Evolutionary conservation across 805 yeast genomes (phyloP).

Genomic region (Saturnispora sanitii): DNA sequence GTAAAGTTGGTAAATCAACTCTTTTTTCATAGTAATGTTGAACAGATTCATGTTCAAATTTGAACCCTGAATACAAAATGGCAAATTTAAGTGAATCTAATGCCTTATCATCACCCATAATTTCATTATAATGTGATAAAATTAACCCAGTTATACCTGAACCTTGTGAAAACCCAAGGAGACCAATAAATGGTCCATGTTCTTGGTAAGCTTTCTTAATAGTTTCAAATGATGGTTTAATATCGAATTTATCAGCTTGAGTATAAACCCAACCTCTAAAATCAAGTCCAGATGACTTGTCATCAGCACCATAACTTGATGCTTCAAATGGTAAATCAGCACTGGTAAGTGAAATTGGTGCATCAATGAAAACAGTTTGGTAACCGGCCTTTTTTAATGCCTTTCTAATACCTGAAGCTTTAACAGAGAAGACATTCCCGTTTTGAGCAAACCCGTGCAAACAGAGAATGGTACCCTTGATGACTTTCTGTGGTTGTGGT

Average conservation of each 20-base stretch:
- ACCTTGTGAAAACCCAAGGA: conserved; percentile 91
- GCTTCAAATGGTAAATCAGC: conserved; percentile 67
- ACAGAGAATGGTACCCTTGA: conserved; percentile 54
- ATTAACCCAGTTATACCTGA: conserved; percentile 76
- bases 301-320: conserved; percentile 34
- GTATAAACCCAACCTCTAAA: conserved; percentile 70
- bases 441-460: conserved; percentile 88
- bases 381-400: conserved; percentile 52
- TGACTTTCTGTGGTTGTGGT: conserved; percentile 10
- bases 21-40: conserved; percentile 23
- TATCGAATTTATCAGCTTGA: conserved; percentile 23
- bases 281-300: conserved; percentile 28
- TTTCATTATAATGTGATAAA: conserved; percentile 45
- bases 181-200: conserved; percentile 79
- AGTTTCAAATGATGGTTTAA: conserved; percentile 37
- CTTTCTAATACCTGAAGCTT: conserved; percentile 83
- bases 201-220: conserved; percentile 38
- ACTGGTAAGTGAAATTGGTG: conserved; percentile 55
- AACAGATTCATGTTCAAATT: conserved; percentile 21
- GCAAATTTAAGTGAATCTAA: conserved; percentile 51
- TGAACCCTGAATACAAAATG: conserved; percentile 60
- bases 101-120: conserved; percentile 39
- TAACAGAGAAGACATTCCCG: conserved; percentile 73
- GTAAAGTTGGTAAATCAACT: conserved; percentile 40
- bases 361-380: conserved; percentile 70